Conservation (phyloP, 139 green algal species). For the Asterochloris sp. region DNA sequence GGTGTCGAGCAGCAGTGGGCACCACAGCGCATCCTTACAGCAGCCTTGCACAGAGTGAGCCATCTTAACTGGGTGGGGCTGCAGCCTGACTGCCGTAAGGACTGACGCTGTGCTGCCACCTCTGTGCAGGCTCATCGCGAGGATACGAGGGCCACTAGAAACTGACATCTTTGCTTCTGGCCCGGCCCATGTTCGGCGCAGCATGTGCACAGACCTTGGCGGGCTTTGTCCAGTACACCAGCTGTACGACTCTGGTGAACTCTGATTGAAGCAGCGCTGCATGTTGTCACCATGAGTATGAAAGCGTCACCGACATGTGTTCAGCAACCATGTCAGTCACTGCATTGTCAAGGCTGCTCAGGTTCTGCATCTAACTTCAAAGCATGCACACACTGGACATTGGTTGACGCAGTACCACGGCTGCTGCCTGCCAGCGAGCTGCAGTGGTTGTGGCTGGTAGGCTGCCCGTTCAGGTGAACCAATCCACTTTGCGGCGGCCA, state of each 20-base stretch:
- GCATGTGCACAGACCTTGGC: slow-evolving; percentile 20
- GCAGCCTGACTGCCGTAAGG: not conserved
- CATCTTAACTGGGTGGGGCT: not conserved
- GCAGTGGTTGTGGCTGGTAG: not conserved
- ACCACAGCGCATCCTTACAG: not conserved
- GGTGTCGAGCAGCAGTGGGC: not conserved
- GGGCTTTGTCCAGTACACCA: slow-evolving; percentile 3
- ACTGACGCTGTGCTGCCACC: not conserved
- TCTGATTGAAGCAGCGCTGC: slow-evolving; percentile 7
- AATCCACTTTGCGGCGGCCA: slow-evolving; percentile 17
- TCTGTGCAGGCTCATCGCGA: slow-evolving; percentile 18
- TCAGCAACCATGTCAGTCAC: not conserved
- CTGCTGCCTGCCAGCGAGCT: not conserved
- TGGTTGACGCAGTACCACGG: not conserved
- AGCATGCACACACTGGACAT: not conserved
- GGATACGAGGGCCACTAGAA: slow-evolving; percentile 12
- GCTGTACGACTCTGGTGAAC: slow-evolving; percentile 18
- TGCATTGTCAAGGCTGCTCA: not conserved
- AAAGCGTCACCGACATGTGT: not conserved
- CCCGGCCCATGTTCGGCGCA: slow-evolving; percentile 12
- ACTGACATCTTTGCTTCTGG: slow-evolving; percentile 22
- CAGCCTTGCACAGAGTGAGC: not conserved
- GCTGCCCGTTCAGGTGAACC: slow-evolving; percentile 11
- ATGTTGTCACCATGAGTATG: not conserved
- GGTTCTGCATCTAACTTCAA: not conserved